Conservation (phyloP, 140 eudicot species). For the Eryngium alpinum region DNA sequence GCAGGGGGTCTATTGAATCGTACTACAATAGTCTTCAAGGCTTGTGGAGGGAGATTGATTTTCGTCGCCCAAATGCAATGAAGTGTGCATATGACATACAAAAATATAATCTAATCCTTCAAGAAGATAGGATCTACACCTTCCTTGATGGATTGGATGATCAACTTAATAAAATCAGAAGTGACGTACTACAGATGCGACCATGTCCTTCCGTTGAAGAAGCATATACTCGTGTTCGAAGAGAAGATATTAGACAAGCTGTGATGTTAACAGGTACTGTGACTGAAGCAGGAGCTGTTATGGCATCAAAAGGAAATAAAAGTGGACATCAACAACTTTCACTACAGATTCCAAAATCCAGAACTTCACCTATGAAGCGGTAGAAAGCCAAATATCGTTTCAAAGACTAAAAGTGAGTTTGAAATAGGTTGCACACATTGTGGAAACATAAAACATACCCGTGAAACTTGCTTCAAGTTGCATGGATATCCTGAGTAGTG, state of each 20-base stretch:
- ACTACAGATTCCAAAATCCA: not conserved
- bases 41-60: constrained; percentile 15
- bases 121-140: not conserved
- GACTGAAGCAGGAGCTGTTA: not conserved
- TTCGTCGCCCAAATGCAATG: constrained; percentile 1
- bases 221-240: constrained; percentile 11
- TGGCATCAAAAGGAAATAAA: not conserved
- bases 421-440: not conserved
- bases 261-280: not conserved
- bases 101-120: constrained; percentile 17
- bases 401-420: not conserved
- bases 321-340: not conserved
- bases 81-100: not conserved
- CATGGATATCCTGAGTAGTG: not conserved
- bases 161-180: not conserved
- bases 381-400: not conserved
- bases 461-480: not conserved
- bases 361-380: not conserved
- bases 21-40: constrained; percentile 14
- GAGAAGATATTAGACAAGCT: not conserved
- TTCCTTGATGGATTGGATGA: constrained; percentile 11
- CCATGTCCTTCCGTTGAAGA: not conserved
- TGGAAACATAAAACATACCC: not conserved
- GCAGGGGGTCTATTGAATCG: constrained; percentile 1
- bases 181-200: not conserved